Percentiles rank a stretch among this genome's conserved stretches.
Conservation (phyloP, 495 filamentous ascomycete genomes). For the Corynascus novoguineensis region DNA sequence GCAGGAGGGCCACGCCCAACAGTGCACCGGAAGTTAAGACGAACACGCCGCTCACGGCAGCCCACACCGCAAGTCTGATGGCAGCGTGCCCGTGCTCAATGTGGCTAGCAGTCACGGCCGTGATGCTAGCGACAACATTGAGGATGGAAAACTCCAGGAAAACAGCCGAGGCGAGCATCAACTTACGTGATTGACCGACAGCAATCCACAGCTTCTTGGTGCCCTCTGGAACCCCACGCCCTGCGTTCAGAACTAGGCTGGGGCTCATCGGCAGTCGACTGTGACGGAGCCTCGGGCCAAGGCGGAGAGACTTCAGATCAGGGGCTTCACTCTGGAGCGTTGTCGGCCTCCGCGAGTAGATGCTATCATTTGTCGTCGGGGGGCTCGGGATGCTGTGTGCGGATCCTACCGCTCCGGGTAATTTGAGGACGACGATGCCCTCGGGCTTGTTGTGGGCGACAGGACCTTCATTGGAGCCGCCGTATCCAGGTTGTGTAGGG, state of each 20-base stretch:
- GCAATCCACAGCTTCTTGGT: background rate
- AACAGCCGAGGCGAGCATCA: slow-evolving; percentile 4
- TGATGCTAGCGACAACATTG: slow-evolving; percentile 16
- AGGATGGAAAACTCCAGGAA: slow-evolving; percentile 15
- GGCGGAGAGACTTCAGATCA: slow-evolving; percentile 17
- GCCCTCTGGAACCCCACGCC: background rate
- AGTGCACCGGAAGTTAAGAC: slow-evolving; percentile 4
- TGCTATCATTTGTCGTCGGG: background rate
- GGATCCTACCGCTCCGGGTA: background rate
- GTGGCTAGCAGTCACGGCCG: slow-evolving; percentile 1
- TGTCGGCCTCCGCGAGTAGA: background rate
- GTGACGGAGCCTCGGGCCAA: slow-evolving; percentile 17
- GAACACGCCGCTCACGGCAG: slow-evolving; percentile 10
- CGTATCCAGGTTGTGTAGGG: background rate
- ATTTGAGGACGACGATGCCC: background rate
- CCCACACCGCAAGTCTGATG: slow-evolving; percentile 2
- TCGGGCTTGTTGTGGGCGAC: background rate
- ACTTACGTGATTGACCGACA: background rate
- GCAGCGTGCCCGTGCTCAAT: background rate
- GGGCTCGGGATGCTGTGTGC: background rate
- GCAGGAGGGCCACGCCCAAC: background rate
- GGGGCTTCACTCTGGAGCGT: background rate
- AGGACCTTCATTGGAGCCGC: background rate
- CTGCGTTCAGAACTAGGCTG: slow-evolving; percentile 2
- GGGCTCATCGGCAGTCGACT: slow-evolving; percentile 8